Evolutionary conservation across 495 filamentous ascomycete genomes (phyloP).

Genomic region (Friedmanniomyces simplex): DNA sequence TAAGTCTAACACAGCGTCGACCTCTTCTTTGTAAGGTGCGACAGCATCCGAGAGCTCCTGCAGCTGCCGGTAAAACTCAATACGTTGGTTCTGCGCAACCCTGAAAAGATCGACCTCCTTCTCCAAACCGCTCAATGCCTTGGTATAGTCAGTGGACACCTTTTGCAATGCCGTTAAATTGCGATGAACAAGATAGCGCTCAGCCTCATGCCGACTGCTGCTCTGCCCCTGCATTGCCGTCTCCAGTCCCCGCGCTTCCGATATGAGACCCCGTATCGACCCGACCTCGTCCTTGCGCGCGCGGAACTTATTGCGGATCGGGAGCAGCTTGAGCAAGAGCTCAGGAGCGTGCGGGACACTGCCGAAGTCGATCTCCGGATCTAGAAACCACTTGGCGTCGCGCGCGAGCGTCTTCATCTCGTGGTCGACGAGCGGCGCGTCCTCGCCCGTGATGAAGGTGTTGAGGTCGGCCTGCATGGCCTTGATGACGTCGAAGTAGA

Average conservation of each 20-base stretch:
- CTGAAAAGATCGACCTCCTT: slow-evolving; percentile 69
- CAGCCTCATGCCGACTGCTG: slow-evolving; percentile 50
- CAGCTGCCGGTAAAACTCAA: slow-evolving; percentile 82
- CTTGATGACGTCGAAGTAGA: slow-evolving; percentile 67
- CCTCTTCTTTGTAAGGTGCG: slow-evolving; percentile 54
- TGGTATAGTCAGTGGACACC: slow-evolving; percentile 54
- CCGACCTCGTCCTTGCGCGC: slow-evolving; percentile 45
- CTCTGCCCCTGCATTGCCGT: slow-evolving; percentile 54
- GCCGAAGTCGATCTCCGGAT: slow-evolving; percentile 51
- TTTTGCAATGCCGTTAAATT: slow-evolving; percentile 49
- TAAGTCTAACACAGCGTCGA: slow-evolving; percentile 37
- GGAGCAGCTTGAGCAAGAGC: slow-evolving; percentile 53
- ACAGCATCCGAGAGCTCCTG: slow-evolving; percentile 83
- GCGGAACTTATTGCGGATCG: slow-evolving; percentile 34
- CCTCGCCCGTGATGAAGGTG: slow-evolving; percentile 60
- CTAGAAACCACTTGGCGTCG: slow-evolving; percentile 50
- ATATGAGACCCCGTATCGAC: slow-evolving; percentile 59
- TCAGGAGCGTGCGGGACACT: slow-evolving; percentile 62
- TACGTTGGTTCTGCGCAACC: slow-evolving; percentile 64
- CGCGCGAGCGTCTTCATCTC: slow-evolving; percentile 53
- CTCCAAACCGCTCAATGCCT: slow-evolving; percentile 47
- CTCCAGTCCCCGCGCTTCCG: slow-evolving; percentile 53
- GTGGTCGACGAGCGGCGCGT: slow-evolving; percentile 67
- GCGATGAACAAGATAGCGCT: slow-evolving; percentile 50
- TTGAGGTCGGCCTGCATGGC: slow-evolving; percentile 69